Percentiles rank a stretch among this genome's conserved stretches.
These are phyloP conservation scores for Cryptococcus sp. DNA, from an alignment of 1,284 basidiomycete genomes.

Conservation along the genomic window DNA sequence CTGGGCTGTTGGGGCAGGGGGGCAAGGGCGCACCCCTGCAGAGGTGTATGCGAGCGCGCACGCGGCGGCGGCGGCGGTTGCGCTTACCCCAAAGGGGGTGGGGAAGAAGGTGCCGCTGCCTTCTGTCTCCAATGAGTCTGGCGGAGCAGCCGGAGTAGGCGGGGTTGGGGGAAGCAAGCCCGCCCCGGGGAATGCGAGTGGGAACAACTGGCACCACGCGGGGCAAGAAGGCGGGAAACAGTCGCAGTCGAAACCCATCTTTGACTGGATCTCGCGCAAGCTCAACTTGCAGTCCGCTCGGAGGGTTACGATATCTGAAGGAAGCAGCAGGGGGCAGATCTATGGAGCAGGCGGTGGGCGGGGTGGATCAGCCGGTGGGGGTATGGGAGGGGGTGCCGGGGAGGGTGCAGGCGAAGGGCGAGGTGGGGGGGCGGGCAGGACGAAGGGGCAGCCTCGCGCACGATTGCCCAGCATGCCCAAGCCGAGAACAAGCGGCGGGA, in stretches of 20 bases:
- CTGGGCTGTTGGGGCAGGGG: no score
- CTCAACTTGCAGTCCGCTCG: conserved; percentile 48
- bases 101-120: no score
- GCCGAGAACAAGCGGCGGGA: neutral
- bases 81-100: neutral
- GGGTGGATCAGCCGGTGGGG: neutral
- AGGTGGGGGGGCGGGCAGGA: neutral
- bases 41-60: conserved; percentile 32
- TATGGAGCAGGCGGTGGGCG: neutral
- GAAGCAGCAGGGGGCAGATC: neutral
- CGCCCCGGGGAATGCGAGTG: conserved; percentile 9
- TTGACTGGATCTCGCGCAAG: conserved; percentile 88
- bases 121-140: neutral
- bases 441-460: no score
- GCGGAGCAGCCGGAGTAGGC: neutral
- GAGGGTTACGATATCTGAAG: conserved; percentile 20
- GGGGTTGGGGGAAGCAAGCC: neutral
- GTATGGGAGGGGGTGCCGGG: neutral
- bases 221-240: neutral
- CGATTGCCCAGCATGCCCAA: conserved; percentile 1
- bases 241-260: conserved; percentile 82
- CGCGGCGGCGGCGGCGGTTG: conserved; percentile 4
- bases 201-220: neutral
- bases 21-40: conserved; percentile 18
- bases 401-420: neutral